Conservation (phyloP, 257 asterid genomes). For the Gentiana macrophylla region DNA sequence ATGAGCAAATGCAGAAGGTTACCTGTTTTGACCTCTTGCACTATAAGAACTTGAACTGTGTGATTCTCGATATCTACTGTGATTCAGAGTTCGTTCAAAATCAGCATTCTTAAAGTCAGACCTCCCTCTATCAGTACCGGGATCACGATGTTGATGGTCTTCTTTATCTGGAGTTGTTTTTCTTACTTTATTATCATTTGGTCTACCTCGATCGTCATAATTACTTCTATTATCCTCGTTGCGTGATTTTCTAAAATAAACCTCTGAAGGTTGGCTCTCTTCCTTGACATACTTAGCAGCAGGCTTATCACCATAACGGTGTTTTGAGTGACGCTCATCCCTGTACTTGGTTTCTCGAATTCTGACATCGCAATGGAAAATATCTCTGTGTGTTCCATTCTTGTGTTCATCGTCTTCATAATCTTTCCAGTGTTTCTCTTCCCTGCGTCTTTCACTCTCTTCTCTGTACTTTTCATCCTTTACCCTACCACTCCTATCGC, state of each 20-base stretch:
- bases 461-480: conserved; percentile 37
- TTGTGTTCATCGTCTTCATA: conserved; percentile 43
- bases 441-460: conserved; percentile 49
- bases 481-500: conserved; percentile 38
- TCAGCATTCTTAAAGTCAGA: conserved; percentile 61
- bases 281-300: conserved; percentile 55
- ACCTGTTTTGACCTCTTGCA: conserved; percentile 71
- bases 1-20: background rate
- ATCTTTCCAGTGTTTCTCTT: conserved; percentile 56
- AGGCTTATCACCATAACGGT: conserved; percentile 56
- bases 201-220: conserved; percentile 57
- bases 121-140: conserved; percentile 51
- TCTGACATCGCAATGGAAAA: conserved; percentile 57
- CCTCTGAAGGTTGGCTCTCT: conserved; percentile 47
- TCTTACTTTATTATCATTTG: conserved; percentile 62
- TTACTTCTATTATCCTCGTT: conserved; percentile 53
- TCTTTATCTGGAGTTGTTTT: conserved; percentile 60
- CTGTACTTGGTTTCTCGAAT: conserved; percentile 48
- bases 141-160: conserved; percentile 52
- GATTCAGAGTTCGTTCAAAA: conserved; percentile 39
- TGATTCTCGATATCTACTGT: conserved; percentile 57
- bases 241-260: conserved; percentile 48
- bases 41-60: conserved; percentile 59
- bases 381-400: conserved; percentile 57
- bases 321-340: conserved; percentile 52